Evolutionary conservation across 129 eudicot species (phyloP).

Genomic region (Heracleum sosnowskyi): DNA sequence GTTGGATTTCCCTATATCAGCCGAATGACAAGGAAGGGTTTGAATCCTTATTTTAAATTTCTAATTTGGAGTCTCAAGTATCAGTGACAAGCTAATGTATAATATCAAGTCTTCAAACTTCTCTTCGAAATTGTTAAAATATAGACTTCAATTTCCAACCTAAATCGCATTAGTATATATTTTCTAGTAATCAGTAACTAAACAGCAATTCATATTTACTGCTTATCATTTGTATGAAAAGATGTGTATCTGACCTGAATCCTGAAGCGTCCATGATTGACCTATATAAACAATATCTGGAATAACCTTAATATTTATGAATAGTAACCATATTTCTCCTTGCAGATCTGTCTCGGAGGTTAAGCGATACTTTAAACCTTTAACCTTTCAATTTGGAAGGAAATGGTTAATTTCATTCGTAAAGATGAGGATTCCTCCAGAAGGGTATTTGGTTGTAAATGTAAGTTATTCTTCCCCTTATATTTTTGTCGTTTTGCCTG

Average conservation of each 20-base stretch:
- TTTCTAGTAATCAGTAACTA: background rate
- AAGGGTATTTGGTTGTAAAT: conserved; percentile 58
- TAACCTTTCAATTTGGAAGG: conserved; percentile 51
- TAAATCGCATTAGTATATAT: background rate
- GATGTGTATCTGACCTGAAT: background rate
- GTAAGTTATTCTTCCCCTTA: conserved; percentile 22
- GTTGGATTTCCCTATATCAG: background rate
- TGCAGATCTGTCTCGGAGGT: conserved; percentile 55
- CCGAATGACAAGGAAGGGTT: background rate
- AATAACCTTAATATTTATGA: background rate
- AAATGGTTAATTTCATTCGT: conserved; percentile 58
- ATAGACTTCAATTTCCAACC: background rate
- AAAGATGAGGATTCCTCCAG: conserved; percentile 50
- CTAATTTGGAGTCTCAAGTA: background rate
- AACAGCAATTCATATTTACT: background rate
- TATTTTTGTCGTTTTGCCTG: background rate
- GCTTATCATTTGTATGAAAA: background rate
- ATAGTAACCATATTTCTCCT: background rate
- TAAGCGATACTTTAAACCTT: conserved; percentile 44
- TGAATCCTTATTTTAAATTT: background rate
- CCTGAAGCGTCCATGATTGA: no score
- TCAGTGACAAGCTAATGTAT: background rate
- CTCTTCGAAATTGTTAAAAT: background rate
- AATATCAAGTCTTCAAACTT: background rate
- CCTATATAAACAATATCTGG: background rate